These are phyloP conservation scores for Centella asiatica DNA, from an alignment of 129 eudicot species.

Conservation along the genomic window DNA sequence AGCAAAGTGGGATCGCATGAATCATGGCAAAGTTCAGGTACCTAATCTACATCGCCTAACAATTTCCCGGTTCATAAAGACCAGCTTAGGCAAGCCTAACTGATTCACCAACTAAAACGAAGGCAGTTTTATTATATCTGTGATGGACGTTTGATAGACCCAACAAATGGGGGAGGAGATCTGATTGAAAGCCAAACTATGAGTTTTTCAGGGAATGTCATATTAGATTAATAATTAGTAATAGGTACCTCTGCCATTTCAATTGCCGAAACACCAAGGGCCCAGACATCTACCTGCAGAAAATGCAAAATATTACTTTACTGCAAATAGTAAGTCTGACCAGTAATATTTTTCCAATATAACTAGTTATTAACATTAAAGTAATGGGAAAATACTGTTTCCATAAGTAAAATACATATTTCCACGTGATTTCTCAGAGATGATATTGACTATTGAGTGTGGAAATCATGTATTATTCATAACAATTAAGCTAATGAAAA, in stretches of 20 bases:
- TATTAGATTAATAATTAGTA: neutral
- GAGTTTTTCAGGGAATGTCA: neutral
- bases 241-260: slow-evolving; percentile 95
- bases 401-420: no score
- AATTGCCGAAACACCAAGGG: slow-evolving; percentile 96
- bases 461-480: no score
- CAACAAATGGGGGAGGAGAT: neutral
- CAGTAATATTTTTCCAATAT: neutral
- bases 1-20: neutral
- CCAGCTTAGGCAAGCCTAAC: neutral
- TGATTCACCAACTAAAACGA: neutral
- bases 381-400: no score
- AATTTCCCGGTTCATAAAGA: no score
- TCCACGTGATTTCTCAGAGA: no score
- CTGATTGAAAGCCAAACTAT: neutral
- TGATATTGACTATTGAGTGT: no score
- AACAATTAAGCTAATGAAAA: no score
- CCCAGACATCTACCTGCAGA: slow-evolving; percentile 96
- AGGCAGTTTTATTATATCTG: neutral
- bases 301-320: slow-evolving; percentile 13
- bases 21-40: neutral
- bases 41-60: no score
- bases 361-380: neutral
- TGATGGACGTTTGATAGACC: neutral
- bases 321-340: neutral